phyloP scores from a whole-genome alignment of 2,329 filamentous ascomycete species.

The Epichloe elymi region DNA sequence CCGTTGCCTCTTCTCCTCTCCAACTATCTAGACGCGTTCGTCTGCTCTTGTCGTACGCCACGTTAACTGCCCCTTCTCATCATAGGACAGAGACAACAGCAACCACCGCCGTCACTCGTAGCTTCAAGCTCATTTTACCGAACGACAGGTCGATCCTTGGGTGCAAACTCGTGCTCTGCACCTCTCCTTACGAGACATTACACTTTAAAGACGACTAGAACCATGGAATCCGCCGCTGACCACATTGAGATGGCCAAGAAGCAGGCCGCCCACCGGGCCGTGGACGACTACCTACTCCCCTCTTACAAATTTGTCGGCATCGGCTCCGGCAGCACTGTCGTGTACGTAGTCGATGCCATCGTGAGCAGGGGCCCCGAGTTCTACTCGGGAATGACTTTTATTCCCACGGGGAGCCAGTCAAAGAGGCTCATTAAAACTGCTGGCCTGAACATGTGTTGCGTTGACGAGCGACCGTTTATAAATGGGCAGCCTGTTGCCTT shows the following conservation, averaged over 20 bases:
- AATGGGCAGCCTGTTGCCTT: slow-evolving; percentile 37
- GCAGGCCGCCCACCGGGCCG: slow-evolving; percentile 59
- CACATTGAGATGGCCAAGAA: slow-evolving; percentile 62
- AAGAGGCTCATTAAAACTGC: slow-evolving; percentile 73
- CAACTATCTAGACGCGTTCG: not conserved
- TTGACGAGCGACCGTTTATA: slow-evolving; percentile 54
- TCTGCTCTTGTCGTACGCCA: too few species aligned
- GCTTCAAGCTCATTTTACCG: not conserved
- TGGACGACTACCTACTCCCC: slow-evolving; percentile 56
- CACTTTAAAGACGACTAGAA: slow-evolving; percentile 7
- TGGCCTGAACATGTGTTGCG: slow-evolving; percentile 62
- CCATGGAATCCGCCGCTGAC: slow-evolving; percentile 22
- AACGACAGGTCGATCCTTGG: not conserved
- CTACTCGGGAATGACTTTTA: slow-evolving; percentile 60
- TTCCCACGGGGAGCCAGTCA: slow-evolving; percentile 86
- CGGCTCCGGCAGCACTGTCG: slow-evolving; percentile 68
- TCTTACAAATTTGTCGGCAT: slow-evolving; percentile 58
- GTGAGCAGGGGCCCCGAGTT: slow-evolving; percentile 41
- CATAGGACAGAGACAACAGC: not conserved
- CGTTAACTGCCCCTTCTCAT: not conserved
- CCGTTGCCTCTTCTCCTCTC: not conserved
- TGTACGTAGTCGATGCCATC: slow-evolving; percentile 78
- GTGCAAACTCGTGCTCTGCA: not conserved
- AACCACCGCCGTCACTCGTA: not conserved
- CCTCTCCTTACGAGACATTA: not conserved